Base-by-base conservation (phyloP, 495 filamentous ascomycete species). In the Hypoxylon perforatum region DNA sequence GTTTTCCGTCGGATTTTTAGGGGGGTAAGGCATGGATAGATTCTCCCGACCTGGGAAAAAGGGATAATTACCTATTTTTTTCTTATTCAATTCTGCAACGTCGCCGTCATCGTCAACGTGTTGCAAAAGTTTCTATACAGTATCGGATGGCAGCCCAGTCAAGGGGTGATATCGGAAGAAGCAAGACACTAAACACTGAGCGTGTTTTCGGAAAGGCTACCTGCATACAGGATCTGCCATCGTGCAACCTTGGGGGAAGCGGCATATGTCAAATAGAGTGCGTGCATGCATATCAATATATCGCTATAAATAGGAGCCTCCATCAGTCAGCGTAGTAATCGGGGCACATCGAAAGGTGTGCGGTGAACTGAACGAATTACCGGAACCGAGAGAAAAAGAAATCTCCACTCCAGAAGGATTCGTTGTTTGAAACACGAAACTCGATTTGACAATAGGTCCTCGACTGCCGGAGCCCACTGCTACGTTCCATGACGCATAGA, bases 371-470 rank as follows among this genome's bases (percentile, higher is more conserved):
- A 35, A 42, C 15, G 33, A 18, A n/a, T n/a, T n/a, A n/a, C n/a
- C n/a, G n/a, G 30, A 33, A 33, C 1, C 7, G 2, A 10, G 25
- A 28, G 25, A 28, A 28, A 28, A 28, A 28, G 8, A 28, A 28
- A 33, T 5, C 21, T 50, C 56, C 22, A 15, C 25, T 48, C 59
- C 28, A 10, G 60, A 63, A 63, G 61, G 61, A 64, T 64, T 57
- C 47, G 15, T 44, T 15, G 38, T 21, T 51, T 64, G 61, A 64
- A 64, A 64, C 61, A 49, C 25, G 36, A 52, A 5, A 7, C 23
- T 19, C 33, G 22, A 60, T 51, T 19, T 54, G 51, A 42, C 44
- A 41, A 23, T 4, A 61, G n/a, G 47, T 23, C 48, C 57, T 53
- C 36, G 57, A 51, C 44, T 44, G 47, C 46, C 57, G 57, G 51